Base-by-base conservation (phyloP, 768 basidiomycete species). In the Ramaria sp. region DNA sequence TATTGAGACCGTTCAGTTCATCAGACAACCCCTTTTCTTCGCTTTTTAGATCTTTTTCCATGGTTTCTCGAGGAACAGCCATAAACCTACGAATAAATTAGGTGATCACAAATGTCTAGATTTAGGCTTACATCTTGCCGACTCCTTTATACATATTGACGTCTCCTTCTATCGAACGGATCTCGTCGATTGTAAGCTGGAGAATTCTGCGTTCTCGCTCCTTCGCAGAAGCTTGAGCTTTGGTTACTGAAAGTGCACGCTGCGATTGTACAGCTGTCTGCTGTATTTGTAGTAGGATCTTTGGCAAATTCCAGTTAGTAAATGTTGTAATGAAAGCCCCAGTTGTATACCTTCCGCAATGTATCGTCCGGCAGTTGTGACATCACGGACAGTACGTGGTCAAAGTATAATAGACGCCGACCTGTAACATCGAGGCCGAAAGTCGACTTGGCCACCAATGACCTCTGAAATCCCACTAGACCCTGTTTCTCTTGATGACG, bases 211-310 rank as follows among this genome's bases (percentile, higher is more conserved):
- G 79, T 67, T 97, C 94, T 51, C 91, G 79, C 56, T 96, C 91
- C 68, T 94, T 96, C 28, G 78, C 71, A 12, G 79, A 64, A 41
- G 78, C 77, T 70, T 95, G 92, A 61, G 94, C 87, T 25, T 72
- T 71, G 37, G 88, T 78, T 51, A 88, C 55, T 59, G 78, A 80
- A 48, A 93, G 77, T 15, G 85, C 79, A 48, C 85, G 77, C 64
- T 92, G 88, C 4, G 93, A 91, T 63, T 85, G 81, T 20, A 93
- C 71, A 13, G 89, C 90, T 15, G 89, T 92, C 68, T 87, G 81
- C 70, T 96, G 93, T 55, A 96, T 94, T 73, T 95, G 93, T 41
- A 86, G 71, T 53, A 96, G 71, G 65, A 96, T 94, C 93, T 96
- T 69, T 38, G 59, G 4, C 51, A 12, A 30, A 48, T 42, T 44